phyloP scores from a whole-genome alignment of 78 protist genomes.

The Dictyostelium capitatum region DNA sequence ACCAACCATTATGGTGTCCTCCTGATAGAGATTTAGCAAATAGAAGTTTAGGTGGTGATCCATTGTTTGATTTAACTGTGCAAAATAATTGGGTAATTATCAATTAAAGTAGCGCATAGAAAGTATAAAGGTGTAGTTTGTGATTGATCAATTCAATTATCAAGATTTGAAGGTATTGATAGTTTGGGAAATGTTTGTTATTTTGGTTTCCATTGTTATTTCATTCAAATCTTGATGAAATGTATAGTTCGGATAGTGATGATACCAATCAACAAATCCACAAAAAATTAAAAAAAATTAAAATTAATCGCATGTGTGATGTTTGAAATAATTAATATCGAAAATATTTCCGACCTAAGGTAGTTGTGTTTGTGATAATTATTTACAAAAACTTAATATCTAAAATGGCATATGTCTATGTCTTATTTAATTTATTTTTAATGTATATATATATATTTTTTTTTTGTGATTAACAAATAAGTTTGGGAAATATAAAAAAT shows the following conservation, averaged over 20 bases:
- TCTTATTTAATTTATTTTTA: too few species aligned
- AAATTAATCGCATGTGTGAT: too few species aligned
- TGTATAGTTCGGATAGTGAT: slow-evolving; percentile 73
- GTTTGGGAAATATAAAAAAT: too few species aligned
- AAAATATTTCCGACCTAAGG: too few species aligned
- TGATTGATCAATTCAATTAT: slow-evolving; percentile 44
- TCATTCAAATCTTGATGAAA: slow-evolving; percentile 61
- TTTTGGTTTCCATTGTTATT: slow-evolving; percentile 74
- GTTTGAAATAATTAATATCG: too few species aligned
- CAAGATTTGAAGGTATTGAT: slow-evolving; percentile 68
- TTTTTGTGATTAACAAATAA: too few species aligned
- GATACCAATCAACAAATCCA: slow-evolving; percentile 75
- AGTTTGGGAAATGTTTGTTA: slow-evolving; percentile 58
- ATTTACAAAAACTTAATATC: too few species aligned
- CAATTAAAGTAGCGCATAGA: slow-evolving; percentile 48
- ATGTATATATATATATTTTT: too few species aligned
- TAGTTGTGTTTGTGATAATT: too few species aligned
- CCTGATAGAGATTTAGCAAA: slow-evolving; percentile 76
- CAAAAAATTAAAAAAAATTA: too few species aligned
- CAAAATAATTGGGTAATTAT: slow-evolving; percentile 68
- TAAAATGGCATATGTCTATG: too few species aligned
- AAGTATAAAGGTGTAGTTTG: slow-evolving; percentile 74
- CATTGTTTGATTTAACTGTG: slow-evolving; percentile 42
- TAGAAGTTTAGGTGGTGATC: slow-evolving; percentile 54
- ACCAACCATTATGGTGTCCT: slow-evolving; percentile 75